Conservation (phyloP, 192 early-diverging fungal species). For the Backusella liffmaniae region DNA sequence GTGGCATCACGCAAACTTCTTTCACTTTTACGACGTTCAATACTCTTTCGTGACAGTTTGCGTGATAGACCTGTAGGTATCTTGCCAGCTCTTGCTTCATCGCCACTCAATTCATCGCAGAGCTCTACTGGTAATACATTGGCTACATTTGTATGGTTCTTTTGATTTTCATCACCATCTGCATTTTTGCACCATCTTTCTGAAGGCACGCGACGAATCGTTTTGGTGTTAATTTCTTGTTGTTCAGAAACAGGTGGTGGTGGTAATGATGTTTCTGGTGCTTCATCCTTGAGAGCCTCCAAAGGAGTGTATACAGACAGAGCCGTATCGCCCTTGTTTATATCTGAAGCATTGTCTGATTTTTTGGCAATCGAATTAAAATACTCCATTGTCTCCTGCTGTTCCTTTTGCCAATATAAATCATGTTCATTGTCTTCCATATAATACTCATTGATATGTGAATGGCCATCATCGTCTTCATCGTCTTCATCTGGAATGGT, state of each 20-base stretch:
- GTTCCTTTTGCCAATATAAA: not conserved
- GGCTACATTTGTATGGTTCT: not conserved
- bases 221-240: not conserved
- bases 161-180: not conserved
- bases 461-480: conserved; percentile 19
- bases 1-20: conserved; percentile 13
- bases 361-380: not conserved
- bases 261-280: not conserved
- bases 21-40: conserved; percentile 28
- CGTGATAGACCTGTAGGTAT: conserved; percentile 20
- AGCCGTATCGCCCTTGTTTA: not conserved
- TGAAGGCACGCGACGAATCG: conserved; percentile 15
- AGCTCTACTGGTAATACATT: conserved; percentile 7
- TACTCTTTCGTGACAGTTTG: conserved; percentile 24
- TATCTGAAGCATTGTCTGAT: not conserved
- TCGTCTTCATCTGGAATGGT: conserved; percentile 21
- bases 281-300: not conserved
- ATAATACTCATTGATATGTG: not conserved
- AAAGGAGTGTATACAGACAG: not conserved
- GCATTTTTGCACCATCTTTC: conserved; percentile 15
- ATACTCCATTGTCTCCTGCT: conserved; percentile 9
- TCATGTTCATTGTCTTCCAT: not conserved
- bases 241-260: not conserved
- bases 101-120: not conserved
- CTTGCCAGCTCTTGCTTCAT: not conserved